Base-by-base conservation (phyloP, 441 rosid species). In the Gossypium aridum region DNA sequence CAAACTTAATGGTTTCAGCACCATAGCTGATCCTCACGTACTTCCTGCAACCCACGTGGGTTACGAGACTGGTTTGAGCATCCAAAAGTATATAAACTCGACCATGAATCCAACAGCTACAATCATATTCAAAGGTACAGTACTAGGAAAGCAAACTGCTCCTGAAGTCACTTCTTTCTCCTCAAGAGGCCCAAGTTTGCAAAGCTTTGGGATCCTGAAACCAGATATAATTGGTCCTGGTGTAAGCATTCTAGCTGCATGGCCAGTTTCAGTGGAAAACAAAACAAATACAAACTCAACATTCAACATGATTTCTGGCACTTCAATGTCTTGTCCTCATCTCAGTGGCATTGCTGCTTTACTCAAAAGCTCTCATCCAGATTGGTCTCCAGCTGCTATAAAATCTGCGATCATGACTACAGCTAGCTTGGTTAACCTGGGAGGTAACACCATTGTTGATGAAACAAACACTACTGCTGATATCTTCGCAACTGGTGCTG, bases 111-210 rank as follows among this genome's bases (percentile, higher is more conserved):
- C 88, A 23, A 79, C 75, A 9, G 84, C 86, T 4, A 65, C 83
- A 14, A 74, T 85, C 68, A 1, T 81, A 39, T 83, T 85, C 61
- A 74, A 76, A 22, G 86, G 86, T 6, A 85, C 83, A 2, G 4
- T 74, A 2, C 72, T 81, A 13, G 88, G 86, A 17, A 64, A 78
- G 31, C 63, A 60, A 67, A 64, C 70, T 10, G 86, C 91, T 64
- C 89, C 86, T 0, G 85, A 80, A 4, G 82, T 89, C 19, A 13
- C 88, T 9, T 81, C 86, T 0, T 85, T 89, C 83, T 87, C 89
- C 63, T 87, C 90, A 5, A 82, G 89, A 31, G 91, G 88, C 6
- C 90, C 88, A 31, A 87, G 64, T 70, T 7, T 1, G 5, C 67
- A 67, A 23, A 79, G 82, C 57, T 75, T 66, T 2, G 80, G 86